Conservation (phyloP, 495 filamentous ascomycete genomes). For the Letharia columbiana region DNA sequence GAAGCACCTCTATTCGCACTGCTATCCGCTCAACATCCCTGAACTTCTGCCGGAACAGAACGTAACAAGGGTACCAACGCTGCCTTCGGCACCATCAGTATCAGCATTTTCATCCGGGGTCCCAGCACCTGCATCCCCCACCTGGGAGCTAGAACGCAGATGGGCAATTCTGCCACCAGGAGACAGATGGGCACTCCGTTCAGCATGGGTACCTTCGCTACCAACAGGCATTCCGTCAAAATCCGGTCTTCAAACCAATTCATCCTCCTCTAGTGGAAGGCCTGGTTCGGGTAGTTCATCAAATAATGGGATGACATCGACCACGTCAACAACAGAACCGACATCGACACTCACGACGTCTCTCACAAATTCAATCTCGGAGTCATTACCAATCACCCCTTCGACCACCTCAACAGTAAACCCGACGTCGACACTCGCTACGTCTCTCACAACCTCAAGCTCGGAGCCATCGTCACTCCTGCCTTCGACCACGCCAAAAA, state of each 20-base stretch:
- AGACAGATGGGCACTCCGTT: neutral
- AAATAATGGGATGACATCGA: neutral
- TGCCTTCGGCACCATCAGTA: neutral
- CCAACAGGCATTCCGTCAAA: too few relatives aligned
- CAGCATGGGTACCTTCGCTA: neutral
- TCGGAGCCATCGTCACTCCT: too few relatives aligned
- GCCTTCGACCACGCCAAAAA: too few relatives aligned
- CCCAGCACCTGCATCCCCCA: neutral
- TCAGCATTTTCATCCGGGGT: neutral
- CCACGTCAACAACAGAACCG: neutral
- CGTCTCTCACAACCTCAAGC: too few relatives aligned
- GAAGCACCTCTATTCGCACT: constrained; percentile 4
- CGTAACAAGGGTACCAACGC: neutral
- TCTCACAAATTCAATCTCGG: neutral
- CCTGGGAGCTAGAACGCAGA: neutral
- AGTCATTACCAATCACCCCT: too few relatives aligned
- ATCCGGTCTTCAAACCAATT: too few relatives aligned
- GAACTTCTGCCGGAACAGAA: neutral
- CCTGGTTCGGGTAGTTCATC: too few relatives aligned
- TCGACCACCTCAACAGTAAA: too few relatives aligned
- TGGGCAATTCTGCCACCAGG: neutral
- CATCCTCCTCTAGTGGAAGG: too few relatives aligned
- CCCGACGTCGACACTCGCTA: too few relatives aligned
- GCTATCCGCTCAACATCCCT: constrained; percentile 22
- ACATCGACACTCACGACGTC: neutral